Conservation (phyloP, 305 asterid species). For the Withania somnifera region DNA sequence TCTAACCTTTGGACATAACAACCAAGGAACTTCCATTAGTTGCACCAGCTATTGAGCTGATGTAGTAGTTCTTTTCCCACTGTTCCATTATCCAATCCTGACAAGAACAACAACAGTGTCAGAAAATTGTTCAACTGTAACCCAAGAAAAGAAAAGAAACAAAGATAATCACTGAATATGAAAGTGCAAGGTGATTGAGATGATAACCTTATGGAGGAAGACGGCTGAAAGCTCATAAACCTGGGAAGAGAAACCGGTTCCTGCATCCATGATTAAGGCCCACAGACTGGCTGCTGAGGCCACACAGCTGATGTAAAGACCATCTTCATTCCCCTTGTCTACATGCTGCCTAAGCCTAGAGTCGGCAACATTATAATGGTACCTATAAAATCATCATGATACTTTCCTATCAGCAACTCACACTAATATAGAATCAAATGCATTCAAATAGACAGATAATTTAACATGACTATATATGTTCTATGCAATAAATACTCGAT, state of each 20-base stretch:
- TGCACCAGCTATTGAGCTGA: conserved; percentile 98
- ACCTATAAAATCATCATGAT: conserved; percentile 34
- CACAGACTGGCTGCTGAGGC: conserved; percentile 90
- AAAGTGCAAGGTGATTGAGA: neutral
- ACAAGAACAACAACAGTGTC: conserved; percentile 6
- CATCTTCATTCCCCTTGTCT: conserved; percentile 96
- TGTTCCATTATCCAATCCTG: conserved; percentile 99
- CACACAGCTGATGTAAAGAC: conserved; percentile 88
- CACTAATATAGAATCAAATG: neutral
- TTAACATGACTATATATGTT: neutral
- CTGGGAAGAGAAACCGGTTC: conserved; percentile 83
- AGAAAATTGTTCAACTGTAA: neutral
- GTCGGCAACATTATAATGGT: conserved; percentile 96
- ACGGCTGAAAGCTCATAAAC: conserved; percentile 89
- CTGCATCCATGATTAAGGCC: conserved; percentile 99
- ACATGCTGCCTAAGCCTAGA: conserved; percentile 88
- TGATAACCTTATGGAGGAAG: conserved; percentile 84
- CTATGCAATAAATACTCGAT: neutral
- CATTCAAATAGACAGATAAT: neutral
- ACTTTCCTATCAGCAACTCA: neutral
- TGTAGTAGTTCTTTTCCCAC: conserved; percentile 94
- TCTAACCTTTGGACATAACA: conserved; percentile 93
- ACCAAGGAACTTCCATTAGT: conserved; percentile 90
- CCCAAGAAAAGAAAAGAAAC: conserved; percentile 2
- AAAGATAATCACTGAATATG: neutral